phyloP scores from a whole-genome alignment of 805 yeast genomes.

The Ogataea sp. region DNA sequence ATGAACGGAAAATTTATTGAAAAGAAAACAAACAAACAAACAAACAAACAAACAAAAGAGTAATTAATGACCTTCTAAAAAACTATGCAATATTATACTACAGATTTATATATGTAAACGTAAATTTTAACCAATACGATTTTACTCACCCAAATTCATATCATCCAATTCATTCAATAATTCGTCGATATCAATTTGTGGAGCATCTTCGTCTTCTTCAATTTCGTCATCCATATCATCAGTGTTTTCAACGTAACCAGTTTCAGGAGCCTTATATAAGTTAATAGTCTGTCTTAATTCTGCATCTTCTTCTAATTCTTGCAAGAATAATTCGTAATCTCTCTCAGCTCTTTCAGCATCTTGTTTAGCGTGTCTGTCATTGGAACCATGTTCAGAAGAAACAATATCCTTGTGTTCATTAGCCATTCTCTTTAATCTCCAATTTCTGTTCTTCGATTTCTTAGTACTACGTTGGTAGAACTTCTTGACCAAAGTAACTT shows the following conservation, averaged over 20 bases:
- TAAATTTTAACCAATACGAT: too few species aligned
- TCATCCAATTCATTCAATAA: slow-evolving; percentile 91
- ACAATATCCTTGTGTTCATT: slow-evolving; percentile 86
- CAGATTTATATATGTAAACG: not conserved
- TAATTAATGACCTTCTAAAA: too few species aligned
- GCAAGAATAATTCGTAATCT: slow-evolving; percentile 93
- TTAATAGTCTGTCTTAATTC: slow-evolving; percentile 90
- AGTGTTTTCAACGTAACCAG: slow-evolving; percentile 17
- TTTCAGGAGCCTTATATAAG: slow-evolving; percentile 59
- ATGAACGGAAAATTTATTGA: too few species aligned
- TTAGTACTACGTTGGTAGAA: slow-evolving; percentile 72
- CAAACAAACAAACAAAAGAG: too few species aligned
- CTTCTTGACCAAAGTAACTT: slow-evolving; percentile 84
- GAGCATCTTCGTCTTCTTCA: slow-evolving; percentile 72
- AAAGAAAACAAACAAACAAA: too few species aligned
- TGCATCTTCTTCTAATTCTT: slow-evolving; percentile 93
- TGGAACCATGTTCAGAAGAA: slow-evolving; percentile 41
- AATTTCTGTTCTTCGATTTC: slow-evolving; percentile 69
- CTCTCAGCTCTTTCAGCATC: slow-evolving; percentile 88
- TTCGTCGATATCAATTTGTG: slow-evolving; percentile 85
- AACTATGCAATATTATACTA: too few species aligned
- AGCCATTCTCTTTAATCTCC: slow-evolving; percentile 97
- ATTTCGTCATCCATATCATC: slow-evolving; percentile 25
- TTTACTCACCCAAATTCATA: slow-evolving; percentile 66
- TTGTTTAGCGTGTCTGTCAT: slow-evolving; percentile 67